Base-by-base conservation (phyloP, 2,329 filamentous ascomycete species). In the Aspergillus brunneoviolaceus region DNA sequence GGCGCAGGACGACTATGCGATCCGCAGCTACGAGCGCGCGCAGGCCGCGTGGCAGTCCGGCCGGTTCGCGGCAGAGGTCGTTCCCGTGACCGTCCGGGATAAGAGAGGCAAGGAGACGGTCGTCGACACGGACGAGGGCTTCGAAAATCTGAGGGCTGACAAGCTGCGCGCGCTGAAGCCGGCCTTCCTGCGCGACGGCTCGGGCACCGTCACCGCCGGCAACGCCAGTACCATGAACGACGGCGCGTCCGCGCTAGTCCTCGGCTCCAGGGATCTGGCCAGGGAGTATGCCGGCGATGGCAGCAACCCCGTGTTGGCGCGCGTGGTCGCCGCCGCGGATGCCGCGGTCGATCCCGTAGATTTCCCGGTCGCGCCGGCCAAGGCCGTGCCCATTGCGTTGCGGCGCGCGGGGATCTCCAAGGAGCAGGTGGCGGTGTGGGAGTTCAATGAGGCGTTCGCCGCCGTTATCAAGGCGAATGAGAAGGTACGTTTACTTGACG, bases 361-460 rank as follows among this genome's bases (percentile, higher is more conserved):
- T 78, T 99, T 99, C 81, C 93, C 95, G 14, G 82, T 97, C 49
- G 95, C 95, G 1, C 95, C 95, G 0, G 85, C 95, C 45, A 93
- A 96, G 77, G 94, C 94, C 5, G 94, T 98, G 0, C 92, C 94
- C 3, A 87, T 97, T 69, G 93, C 93, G 11, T 83, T 99, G 54
- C 85, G 92, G 77, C 85, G 93, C 59, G 95, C 95, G 0, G 93
- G 94, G 11, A 93, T 99, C 67, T 91, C 87, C 65, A 92, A 93
- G 78, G 89, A 96, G 51, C 90, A 98, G 76, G 92, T 99, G 50
- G 88, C 94, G 5, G 81, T 97, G 23, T 98, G 95, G 94, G 95
- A 98, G 76, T 96, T 99, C 78, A 99, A 99, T 76, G 95, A 99
- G 80, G 95, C 95, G 0, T 99, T 99, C 74, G 94, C 95, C 29